These are phyloP conservation scores for Mortierella sp. DNA, from an alignment of 371 early-diverging fungal species.

Conservation along the genomic window DNA sequence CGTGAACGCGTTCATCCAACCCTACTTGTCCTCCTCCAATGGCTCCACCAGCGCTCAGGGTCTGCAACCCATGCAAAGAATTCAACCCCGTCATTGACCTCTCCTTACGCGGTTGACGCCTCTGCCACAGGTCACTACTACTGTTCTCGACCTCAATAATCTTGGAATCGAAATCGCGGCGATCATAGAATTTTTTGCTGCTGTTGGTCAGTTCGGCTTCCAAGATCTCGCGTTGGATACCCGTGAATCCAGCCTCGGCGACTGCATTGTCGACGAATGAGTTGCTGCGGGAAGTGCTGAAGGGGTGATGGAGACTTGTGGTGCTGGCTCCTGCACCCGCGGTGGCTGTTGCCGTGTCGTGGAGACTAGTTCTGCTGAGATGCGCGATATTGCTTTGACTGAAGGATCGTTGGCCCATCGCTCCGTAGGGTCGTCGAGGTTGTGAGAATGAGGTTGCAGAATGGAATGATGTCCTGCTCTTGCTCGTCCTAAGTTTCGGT, in stretches of 20 bases:
- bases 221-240: constrained; percentile 13
- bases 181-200: constrained; percentile 49
- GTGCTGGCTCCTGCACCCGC: neutral
- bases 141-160: constrained; percentile 31
- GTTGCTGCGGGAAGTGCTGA: constrained; percentile 26
- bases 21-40: neutral
- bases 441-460: constrained; percentile 4
- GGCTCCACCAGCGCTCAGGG: constrained; percentile 1
- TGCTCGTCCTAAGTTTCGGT: neutral
- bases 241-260: constrained; percentile 41
- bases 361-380: neutral
- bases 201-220: constrained; percentile 13
- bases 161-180: constrained; percentile 51
- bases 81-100: neutral
- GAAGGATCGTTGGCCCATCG: neutral
- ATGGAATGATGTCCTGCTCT: constrained; percentile 12
- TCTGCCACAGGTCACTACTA: neutral
- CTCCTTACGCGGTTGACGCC: neutral
- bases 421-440: neutral
- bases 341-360: neutral
- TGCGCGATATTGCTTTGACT: neutral
- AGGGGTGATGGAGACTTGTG: constrained; percentile 12
- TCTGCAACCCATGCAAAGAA: constrained; percentile 29
- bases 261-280: constrained; percentile 40
- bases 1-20: neutral